Percentiles rank a stretch among this genome's conserved stretches.
Evolutionary conservation across 805 yeast genomes (phyloP).

Genomic region (Diddensiella caesifluorescens): DNA sequence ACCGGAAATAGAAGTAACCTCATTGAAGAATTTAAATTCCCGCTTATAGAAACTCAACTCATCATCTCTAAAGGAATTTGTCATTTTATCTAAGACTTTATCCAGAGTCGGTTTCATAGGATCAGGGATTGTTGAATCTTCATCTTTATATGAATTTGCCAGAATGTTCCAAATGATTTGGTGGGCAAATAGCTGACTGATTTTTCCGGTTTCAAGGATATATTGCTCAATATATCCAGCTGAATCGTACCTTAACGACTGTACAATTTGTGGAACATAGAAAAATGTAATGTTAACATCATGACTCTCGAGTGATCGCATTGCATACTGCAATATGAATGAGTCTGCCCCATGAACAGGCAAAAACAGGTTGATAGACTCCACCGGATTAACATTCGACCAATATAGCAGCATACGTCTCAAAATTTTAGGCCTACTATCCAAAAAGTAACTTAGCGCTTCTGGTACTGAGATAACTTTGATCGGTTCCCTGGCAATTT

Average conservation of each 20-base stretch:
- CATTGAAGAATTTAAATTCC: constrained; percentile 85
- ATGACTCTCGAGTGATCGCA: constrained; percentile 82
- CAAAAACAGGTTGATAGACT: constrained; percentile 74
- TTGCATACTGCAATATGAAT: constrained; percentile 73
- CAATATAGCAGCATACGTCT: constrained; percentile 47
- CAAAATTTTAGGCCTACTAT: constrained; percentile 12
- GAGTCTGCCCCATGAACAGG: constrained; percentile 68
- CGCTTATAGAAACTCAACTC: constrained; percentile 67
- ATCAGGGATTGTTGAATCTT: constrained; percentile 77
- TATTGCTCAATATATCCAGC: constrained; percentile 83
- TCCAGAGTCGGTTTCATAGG: constrained; percentile 78
- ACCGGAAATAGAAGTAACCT: constrained; percentile 90
- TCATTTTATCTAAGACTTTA: constrained; percentile 60
- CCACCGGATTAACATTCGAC: constrained; percentile 75
- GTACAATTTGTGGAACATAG: constrained; percentile 97
- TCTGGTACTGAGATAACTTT: constrained; percentile 51
- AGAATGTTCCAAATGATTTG: constrained; percentile 97
- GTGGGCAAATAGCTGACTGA: constrained; percentile 88
- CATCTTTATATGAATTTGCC: constrained; percentile 89
- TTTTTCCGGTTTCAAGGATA: constrained; percentile 86
- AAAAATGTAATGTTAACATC: constrained; percentile 87
- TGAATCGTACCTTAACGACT: constrained; percentile 74
- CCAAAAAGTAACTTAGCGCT: constrained; percentile 51
- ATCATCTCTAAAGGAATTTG: constrained; percentile 49
- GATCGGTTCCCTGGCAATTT: constrained; percentile 54